These are phyloP conservation scores for Bruguiera sexangula DNA, from an alignment of 345 rosid genomes.

Conservation along the genomic window DNA sequence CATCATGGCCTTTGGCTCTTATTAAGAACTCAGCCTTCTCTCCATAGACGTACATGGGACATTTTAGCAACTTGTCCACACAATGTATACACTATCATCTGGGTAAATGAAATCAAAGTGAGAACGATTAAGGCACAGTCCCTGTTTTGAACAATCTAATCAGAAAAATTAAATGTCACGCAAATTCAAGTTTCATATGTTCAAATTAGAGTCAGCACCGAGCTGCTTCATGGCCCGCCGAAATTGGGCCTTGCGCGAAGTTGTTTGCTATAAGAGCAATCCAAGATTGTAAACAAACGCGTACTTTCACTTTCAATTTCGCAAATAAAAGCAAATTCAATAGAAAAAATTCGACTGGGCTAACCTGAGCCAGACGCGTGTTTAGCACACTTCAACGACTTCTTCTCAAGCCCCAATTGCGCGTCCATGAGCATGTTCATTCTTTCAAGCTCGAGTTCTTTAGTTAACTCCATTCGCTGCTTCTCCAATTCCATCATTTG, in stretches of 20 bases:
- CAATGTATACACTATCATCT: too few relatives aligned
- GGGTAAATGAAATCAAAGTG: too few relatives aligned
- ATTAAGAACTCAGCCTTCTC: too few relatives aligned
- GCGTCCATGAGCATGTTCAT: conserved; percentile 22
- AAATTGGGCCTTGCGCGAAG: neutral
- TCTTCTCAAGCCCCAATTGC: conserved; percentile 10
- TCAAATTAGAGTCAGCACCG: too few relatives aligned
- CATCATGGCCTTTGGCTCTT: too few relatives aligned
- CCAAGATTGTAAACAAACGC: neutral
- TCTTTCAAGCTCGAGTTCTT: conserved; percentile 28
- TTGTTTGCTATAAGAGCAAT: neutral
- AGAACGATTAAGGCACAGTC: too few relatives aligned
- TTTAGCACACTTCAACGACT: neutral
- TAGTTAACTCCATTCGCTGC: conserved; percentile 32
- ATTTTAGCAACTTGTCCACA: too few relatives aligned
- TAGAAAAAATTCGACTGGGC: neutral
- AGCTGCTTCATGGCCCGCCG: too few relatives aligned
- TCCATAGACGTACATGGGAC: too few relatives aligned
- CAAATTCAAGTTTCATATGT: too few relatives aligned
- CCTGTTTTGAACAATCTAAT: too few relatives aligned
- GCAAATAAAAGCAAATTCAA: neutral
- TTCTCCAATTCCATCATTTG: conserved; percentile 30
- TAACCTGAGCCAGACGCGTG: conserved; percentile 11
- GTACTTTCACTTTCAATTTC: neutral
- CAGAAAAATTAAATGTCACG: too few relatives aligned